These are phyloP conservation scores for Pseudogymnoascus sp. DNA, from an alignment of 2,329 filamentous ascomycete species.

Conservation along the genomic window DNA sequence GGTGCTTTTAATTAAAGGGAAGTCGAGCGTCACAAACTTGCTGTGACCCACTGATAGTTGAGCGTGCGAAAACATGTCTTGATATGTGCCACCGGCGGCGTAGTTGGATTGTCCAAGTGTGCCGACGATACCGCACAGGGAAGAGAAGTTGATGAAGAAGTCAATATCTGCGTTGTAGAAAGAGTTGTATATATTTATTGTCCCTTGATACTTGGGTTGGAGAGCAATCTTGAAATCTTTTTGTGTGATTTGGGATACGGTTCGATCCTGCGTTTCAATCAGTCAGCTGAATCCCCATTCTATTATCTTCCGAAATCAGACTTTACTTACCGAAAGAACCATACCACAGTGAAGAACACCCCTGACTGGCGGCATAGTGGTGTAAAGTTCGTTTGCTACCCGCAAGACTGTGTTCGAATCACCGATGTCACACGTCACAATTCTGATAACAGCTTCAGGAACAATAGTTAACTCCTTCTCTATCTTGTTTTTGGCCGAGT, in stretches of 20 bases:
- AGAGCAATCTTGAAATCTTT: neutral
- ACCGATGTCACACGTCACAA: neutral
- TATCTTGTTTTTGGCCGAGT: conserved; percentile 15
- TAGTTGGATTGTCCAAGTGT: conserved; percentile 15
- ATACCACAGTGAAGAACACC: conserved; percentile 13
- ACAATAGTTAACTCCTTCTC: neutral
- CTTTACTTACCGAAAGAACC: conserved; percentile 9
- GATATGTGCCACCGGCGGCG: conserved; percentile 6
- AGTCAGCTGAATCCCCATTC: neutral
- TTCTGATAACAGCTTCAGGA: conserved; percentile 8
- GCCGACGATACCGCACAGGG: conserved; percentile 12
- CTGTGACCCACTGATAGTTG: neutral
- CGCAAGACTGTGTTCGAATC: neutral
- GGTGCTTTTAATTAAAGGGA: neutral
- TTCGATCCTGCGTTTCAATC: neutral
- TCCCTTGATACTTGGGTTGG: neutral
- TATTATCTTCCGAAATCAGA: neutral
- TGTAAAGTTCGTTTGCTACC: neutral
- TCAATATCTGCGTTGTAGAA: conserved; percentile 11
- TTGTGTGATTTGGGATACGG: neutral
- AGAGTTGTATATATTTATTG: neutral
- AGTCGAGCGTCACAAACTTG: neutral
- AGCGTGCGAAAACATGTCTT: neutral
- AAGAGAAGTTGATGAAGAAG: conserved; percentile 15
- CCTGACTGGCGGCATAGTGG: conserved; percentile 10